Percentiles rank a stretch among this genome's conserved stretches.
Conservation (phyloP, 1,139 yeast genomes). For the Yamadazyma friedrichii region DNA sequence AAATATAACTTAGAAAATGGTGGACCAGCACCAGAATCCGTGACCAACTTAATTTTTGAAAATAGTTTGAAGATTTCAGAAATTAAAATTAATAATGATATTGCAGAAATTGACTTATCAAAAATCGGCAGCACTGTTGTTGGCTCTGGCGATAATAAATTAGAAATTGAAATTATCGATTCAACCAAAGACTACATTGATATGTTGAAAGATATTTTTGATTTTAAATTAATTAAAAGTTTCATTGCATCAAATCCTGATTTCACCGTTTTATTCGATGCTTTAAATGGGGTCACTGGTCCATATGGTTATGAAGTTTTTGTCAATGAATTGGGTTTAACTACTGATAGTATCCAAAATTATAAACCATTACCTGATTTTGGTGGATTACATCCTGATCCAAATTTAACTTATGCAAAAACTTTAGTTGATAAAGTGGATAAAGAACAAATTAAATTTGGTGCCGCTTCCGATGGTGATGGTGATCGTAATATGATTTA, state of each 20-base stretch:
- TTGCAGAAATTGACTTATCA: constrained; percentile 61
- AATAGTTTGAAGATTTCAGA: constrained; percentile 56
- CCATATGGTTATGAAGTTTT: constrained; percentile 90
- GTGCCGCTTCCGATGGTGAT: constrained; percentile 98
- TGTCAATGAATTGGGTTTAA: constrained; percentile 79
- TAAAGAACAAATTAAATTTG: constrained; percentile 76
- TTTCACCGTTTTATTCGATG: constrained; percentile 82
- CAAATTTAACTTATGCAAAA: constrained; percentile 91
- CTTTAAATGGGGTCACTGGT: constrained; percentile 94
- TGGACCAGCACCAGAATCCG: constrained; percentile 98
- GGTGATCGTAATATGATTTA: constrained; percentile 99
- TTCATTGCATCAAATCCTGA: constrained; percentile 53
- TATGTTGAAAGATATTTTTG: constrained; percentile 83
- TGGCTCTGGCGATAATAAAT: constrained; percentile 28
- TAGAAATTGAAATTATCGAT: constrained; percentile 79
- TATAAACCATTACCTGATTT: constrained; percentile 80
- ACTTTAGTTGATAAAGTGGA: constrained; percentile 87
- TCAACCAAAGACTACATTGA: constrained; percentile 74
- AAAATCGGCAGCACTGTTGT: constrained; percentile 55
- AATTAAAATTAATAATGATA: constrained; percentile 53
- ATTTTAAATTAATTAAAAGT: constrained; percentile 73
- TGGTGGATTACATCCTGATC: constrained; percentile 98
- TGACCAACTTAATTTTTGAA: constrained; percentile 83
- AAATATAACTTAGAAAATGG: constrained; percentile 94
- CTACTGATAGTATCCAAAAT: constrained; percentile 72